These are phyloP conservation scores for Naganishia cerealis DNA, from an alignment of 1,284 basidiomycete species.

Conservation along the genomic window DNA sequence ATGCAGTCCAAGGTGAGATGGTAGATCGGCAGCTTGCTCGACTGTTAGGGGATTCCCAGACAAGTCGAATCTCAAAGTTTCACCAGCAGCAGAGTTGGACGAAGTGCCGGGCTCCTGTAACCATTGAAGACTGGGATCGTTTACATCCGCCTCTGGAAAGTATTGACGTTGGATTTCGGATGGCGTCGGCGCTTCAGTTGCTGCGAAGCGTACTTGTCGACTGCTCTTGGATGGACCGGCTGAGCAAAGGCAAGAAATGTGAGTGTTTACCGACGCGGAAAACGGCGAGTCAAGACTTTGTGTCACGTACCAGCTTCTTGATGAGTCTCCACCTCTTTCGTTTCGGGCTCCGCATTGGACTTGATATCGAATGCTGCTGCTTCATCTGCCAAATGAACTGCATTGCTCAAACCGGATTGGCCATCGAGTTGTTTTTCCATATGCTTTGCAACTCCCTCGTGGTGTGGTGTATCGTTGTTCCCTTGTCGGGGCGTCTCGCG, in stretches of 20 bases:
- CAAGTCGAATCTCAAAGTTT: constrained; percentile 67
- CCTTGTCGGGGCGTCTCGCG: constrained; percentile 44
- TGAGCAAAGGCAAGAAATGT: background rate
- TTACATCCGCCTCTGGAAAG: constrained; percentile 68
- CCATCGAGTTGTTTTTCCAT: constrained; percentile 26
- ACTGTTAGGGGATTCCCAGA: constrained; percentile 66
- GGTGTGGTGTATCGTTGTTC: constrained; percentile 16
- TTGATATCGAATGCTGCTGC: constrained; percentile 21
- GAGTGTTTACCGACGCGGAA: background rate
- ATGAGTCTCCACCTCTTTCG: background rate
- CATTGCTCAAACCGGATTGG: constrained; percentile 1
- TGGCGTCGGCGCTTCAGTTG: constrained; percentile 68
- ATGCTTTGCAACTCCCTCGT: constrained; percentile 6
- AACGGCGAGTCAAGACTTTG: background rate
- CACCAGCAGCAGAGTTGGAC: constrained; percentile 36
- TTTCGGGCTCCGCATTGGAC: constrained; percentile 14
- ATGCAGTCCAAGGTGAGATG: constrained; percentile 81
- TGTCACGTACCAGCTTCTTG: background rate
- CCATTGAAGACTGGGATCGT: constrained; percentile 76
- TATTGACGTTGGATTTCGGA: constrained; percentile 78
- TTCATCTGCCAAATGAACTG: background rate
- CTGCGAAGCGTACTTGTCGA: constrained; percentile 40
- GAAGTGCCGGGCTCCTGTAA: constrained; percentile 55
- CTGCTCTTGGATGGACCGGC: background rate
- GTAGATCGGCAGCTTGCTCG: constrained; percentile 56